Percentiles rank a stretch among this genome's conserved stretches.
Evolutionary conservation across 2,329 filamentous ascomycete genomes (phyloP).

Genomic region (Uncinocarpus reesii): DNA sequence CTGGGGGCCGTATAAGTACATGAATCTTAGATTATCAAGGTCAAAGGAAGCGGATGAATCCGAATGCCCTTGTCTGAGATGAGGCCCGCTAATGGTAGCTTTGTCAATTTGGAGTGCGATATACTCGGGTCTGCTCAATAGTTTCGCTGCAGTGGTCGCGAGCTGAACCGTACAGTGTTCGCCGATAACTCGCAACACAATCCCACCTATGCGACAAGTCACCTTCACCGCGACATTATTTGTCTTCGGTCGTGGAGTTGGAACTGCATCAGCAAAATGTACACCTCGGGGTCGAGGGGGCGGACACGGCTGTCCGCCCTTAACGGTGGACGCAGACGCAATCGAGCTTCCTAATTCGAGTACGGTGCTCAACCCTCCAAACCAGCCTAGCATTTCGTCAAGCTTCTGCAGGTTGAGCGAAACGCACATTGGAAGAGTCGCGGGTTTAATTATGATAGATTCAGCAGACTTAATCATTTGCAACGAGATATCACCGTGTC

Average conservation of each 20-base stretch:
- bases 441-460: conserved; percentile 46
- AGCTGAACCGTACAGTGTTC: conserved; percentile 63
- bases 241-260: conserved; percentile 19
- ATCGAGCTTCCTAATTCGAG: conserved; percentile 81
- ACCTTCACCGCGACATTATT: conserved; percentile 45
- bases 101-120: conserved; percentile 65
- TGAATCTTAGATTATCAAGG: conserved; percentile 56
- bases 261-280: conserved; percentile 43
- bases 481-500: conserved; percentile 32
- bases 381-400: conserved; percentile 78
- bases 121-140: conserved; percentile 63
- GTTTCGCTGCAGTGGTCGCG: conserved; percentile 70
- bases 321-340: conserved; percentile 55
- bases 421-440: conserved; percentile 66
- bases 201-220: conserved; percentile 65
- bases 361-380: conserved; percentile 84
- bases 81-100: conserved; percentile 64
- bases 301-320: conserved; percentile 26
- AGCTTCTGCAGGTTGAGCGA: conserved; percentile 67
- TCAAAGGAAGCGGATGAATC: conserved; percentile 52
- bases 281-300: conserved; percentile 41
- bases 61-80: conserved; percentile 38
- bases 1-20: conserved; percentile 62
- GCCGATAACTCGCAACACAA: conserved; percentile 65
- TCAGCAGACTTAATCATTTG: conserved; percentile 26